Evolutionary conservation across 495 filamentous ascomycete genomes (phyloP).

Genomic region (Trypethelium eluteriae): DNA sequence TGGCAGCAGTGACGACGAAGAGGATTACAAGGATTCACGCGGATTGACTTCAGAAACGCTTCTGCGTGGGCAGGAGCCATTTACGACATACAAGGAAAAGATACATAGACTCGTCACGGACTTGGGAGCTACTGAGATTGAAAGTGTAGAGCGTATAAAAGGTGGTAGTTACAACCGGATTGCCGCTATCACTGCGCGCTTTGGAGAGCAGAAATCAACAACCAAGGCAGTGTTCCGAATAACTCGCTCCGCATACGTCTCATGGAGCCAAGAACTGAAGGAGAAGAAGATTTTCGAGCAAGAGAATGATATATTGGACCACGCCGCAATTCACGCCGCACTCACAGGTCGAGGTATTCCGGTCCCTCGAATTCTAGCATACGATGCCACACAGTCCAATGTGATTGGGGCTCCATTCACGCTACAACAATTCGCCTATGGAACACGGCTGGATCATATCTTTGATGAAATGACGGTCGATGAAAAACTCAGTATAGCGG

Average conservation of each 20-base stretch:
- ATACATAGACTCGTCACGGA: neutral
- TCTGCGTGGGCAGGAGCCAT: neutral
- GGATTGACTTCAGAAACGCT: neutral
- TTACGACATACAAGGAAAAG: conserved; percentile 1
- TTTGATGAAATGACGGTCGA: neutral
- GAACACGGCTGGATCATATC: neutral
- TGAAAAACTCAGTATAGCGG: neutral
- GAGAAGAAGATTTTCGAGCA: neutral
- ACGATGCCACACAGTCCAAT: neutral
- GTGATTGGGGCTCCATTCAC: neutral
- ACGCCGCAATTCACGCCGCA: neutral
- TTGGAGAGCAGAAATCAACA: neutral
- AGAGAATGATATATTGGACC: neutral
- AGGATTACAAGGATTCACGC: neutral
- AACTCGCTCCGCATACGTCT: neutral
- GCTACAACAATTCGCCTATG: neutral
- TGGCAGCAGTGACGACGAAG: neutral
- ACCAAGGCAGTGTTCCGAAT: neutral
- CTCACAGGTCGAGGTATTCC: neutral
- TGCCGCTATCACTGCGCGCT: neutral
- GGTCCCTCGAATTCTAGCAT: neutral
- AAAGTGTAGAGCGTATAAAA: neutral
- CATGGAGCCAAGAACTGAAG: neutral
- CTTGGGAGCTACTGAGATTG: neutral
- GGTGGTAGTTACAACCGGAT: conserved; percentile 4